A percentile compares a stretch with the other conserved stretches of the same genome.
Evolutionary conservation across 176 grass and related monocot species (phyloP).

Genomic region (Oryza brachyantha): DNA sequence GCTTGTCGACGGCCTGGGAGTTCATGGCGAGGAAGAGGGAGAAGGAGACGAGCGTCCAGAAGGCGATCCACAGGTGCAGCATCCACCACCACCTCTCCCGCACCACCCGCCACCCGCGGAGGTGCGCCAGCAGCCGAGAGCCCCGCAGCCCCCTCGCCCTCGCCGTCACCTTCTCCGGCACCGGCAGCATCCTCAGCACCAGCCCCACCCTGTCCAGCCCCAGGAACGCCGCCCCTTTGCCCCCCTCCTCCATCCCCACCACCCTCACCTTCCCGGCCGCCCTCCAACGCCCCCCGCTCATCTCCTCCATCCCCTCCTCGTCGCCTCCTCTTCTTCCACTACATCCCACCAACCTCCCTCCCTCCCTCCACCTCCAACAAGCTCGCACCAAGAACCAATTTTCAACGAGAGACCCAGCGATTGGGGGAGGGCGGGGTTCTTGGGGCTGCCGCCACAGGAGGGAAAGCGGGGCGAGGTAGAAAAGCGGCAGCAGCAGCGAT

Average conservation of each 20-base stretch:
- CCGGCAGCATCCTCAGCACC: neutral
- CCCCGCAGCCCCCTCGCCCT: conserved; percentile 27
- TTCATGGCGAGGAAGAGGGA: conserved; percentile 33
- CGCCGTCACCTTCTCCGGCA: conserved; percentile 57
- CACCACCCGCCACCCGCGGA: neutral
- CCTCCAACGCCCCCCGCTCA: neutral
- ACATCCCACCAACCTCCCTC: neutral
- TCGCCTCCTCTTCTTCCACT: neutral
- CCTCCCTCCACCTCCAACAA: no score
- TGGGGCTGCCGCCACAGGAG: neutral
- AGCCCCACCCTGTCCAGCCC: conserved; percentile 32
- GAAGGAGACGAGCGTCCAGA: conserved; percentile 12
- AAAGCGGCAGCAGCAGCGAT: neutral
- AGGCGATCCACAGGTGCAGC: conserved; percentile 46
- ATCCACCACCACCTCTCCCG: conserved; percentile 40
- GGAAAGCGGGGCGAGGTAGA: conserved; percentile 30
- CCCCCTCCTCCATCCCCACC: conserved; percentile 32
- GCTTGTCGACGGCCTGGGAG: conserved; percentile 49
- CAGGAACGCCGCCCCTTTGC: conserved; percentile 22
- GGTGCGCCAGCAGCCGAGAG: neutral
- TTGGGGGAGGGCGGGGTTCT: no score
- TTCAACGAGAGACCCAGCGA: no score
- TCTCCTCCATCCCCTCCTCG: neutral
- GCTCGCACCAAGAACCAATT: no score
- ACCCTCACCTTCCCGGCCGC: neutral